A percentile compares a stretch with the other conserved stretches of the same genome.
Conservation (phyloP, 2,329 filamentous ascomycete genomes). For the Zopfia rhizophila region DNA sequence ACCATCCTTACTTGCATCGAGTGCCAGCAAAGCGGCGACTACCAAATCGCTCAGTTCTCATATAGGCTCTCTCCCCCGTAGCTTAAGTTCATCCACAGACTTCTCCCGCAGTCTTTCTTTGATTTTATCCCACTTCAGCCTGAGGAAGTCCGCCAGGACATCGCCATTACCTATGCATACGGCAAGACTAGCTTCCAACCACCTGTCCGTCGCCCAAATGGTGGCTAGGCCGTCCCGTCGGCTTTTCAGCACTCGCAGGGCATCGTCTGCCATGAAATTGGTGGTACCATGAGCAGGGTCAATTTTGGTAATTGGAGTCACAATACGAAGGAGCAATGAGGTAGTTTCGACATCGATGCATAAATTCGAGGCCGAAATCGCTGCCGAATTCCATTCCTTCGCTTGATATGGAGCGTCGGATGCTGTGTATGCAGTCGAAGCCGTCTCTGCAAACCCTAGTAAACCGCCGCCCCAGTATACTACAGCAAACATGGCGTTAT, state of each 20-base stretch:
- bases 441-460: background rate
- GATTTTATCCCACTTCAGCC: background rate
- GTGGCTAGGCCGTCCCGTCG: constrained; percentile 1
- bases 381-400: background rate
- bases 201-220: background rate
- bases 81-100: constrained; percentile 3
- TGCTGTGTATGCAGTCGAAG: background rate
- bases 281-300: constrained; percentile 66
- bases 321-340: background rate
- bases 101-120: background rate
- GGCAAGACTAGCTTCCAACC: background rate
- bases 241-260: constrained; percentile 51
- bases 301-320: background rate
- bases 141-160: background rate
- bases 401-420: background rate
- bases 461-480: constrained; percentile 64
- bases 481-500: constrained; percentile 64
- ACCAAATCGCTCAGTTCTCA: constrained; percentile 44
- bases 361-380: background rate
- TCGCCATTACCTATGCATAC: background rate
- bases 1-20: constrained; percentile 45
- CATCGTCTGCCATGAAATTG: constrained; percentile 68
- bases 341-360: background rate
- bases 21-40: constrained; percentile 37
- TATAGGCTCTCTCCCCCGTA: background rate